These are phyloP conservation scores for Psilocybe azurescens DNA, from an alignment of 768 basidiomycete species.

Conservation along the genomic window DNA sequence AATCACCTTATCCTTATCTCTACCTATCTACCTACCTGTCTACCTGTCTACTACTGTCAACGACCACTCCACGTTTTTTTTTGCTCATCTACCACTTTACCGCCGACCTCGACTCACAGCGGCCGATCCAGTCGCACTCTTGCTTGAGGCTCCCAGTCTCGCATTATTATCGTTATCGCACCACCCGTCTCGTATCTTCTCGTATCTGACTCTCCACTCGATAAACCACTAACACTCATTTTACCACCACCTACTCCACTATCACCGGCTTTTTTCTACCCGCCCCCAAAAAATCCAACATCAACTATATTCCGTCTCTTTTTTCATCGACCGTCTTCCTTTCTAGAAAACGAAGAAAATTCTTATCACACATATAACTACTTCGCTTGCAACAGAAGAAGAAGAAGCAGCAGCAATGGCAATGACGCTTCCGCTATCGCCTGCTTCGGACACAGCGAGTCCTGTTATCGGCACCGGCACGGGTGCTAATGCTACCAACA, in stretches of 20 bases:
- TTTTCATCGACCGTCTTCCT: not conserved
- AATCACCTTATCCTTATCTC: constrained; percentile 12
- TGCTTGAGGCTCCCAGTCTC: no score
- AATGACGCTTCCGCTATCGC: constrained; percentile 41
- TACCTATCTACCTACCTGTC: constrained; percentile 7
- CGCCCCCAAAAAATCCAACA: not conserved
- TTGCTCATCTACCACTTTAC: constrained; percentile 3
- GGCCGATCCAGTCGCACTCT: no score
- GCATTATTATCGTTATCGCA: no score
- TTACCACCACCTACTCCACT: not conserved
- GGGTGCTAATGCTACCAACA: constrained; percentile 6
- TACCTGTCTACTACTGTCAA: constrained; percentile 14
- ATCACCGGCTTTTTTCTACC: not conserved
- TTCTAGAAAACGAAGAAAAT: not conserved
- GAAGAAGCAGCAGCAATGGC: constrained; percentile 29
- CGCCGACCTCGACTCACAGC: no score
- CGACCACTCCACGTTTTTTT: constrained; percentile 6
- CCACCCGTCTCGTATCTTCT: no score
- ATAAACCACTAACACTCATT: not conserved
- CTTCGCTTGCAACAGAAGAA: not conserved
- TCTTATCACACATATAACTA: not conserved
- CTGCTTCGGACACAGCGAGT: constrained; percentile 39
- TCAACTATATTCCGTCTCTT: constrained; percentile 13
- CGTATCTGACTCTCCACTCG: no score
- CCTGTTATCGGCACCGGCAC: constrained; percentile 50